These are phyloP conservation scores for Misopates orontium DNA, from an alignment of 257 asterid genomes.

Conservation along the genomic window DNA sequence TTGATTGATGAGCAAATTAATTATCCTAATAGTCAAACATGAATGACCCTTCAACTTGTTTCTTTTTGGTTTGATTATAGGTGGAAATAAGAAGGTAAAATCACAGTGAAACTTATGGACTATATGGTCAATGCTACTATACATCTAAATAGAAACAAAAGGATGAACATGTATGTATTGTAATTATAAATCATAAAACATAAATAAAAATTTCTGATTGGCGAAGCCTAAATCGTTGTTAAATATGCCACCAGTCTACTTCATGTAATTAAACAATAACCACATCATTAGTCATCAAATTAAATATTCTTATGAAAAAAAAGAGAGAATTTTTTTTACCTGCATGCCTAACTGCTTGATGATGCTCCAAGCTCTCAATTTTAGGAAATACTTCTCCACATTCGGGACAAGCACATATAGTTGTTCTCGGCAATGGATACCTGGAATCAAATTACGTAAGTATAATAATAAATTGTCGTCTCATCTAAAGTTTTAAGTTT, in stretches of 20 bases:
- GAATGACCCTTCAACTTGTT: constrained; percentile 7
- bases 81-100: constrained; percentile 8
- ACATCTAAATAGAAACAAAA: too few relatives aligned
- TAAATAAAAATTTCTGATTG: too few relatives aligned
- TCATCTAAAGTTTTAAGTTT: too few relatives aligned
- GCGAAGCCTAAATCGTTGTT: too few relatives aligned
- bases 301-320: too few relatives aligned
- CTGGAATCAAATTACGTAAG: constrained; percentile 34
- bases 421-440: constrained; percentile 78
- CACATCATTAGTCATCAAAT: too few relatives aligned
- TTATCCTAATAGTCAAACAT: constrained; percentile 18
- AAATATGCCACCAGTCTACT: too few relatives aligned
- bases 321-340: constrained; percentile 43
- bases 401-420: constrained; percentile 73
- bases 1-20: constrained; percentile 14
- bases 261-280: too few relatives aligned
- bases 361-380: constrained; percentile 86
- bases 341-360: constrained; percentile 87
- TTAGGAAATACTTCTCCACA: constrained; percentile 94
- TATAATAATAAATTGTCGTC: too few relatives aligned
- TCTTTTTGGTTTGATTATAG: background rate
- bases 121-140: too few relatives aligned
- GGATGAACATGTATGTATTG: too few relatives aligned
- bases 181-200: too few relatives aligned
- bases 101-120: background rate